Conservation (phyloP, 306 rosid genomes). For the Cyamopsis tetragonoloba region DNA sequence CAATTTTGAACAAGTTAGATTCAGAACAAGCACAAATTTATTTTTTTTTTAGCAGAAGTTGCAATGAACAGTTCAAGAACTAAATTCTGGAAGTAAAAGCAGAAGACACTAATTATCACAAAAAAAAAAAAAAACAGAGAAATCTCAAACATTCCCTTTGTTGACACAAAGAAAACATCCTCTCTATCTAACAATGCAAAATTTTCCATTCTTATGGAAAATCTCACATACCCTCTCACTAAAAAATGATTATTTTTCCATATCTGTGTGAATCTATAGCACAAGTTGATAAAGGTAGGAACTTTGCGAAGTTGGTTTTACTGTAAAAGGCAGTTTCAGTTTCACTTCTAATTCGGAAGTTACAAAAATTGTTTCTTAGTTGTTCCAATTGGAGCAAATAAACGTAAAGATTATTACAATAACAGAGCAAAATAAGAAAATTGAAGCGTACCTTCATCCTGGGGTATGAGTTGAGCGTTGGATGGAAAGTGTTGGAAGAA, state of each 20-base stretch:
- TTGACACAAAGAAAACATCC: too few relatives aligned
- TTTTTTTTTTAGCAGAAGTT: not conserved
- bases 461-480: slow-evolving; percentile 57
- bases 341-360: slow-evolving; percentile 14
- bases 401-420: not conserved
- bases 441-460: slow-evolving; percentile 57
- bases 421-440: not conserved
- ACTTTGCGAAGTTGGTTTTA: not conserved
- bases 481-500: slow-evolving; percentile 42
- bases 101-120: not conserved
- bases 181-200: not conserved
- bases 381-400: not conserved
- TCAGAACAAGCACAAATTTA: not conserved
- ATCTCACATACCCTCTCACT: not conserved
- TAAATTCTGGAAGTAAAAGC: not conserved
- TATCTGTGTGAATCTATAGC: not conserved
- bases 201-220: not conserved
- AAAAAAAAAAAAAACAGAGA: not conserved
- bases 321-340: not conserved
- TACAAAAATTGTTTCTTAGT: not conserved
- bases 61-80: not conserved
- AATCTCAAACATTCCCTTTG: too few relatives aligned
- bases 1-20: not conserved
- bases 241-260: not conserved
- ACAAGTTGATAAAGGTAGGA: not conserved